Evolutionary conservation across 495 filamentous ascomycete species (phyloP), one percentile per base, ranked within the genome.

Genomic region (Neurospora tetrasperma): DNA sequence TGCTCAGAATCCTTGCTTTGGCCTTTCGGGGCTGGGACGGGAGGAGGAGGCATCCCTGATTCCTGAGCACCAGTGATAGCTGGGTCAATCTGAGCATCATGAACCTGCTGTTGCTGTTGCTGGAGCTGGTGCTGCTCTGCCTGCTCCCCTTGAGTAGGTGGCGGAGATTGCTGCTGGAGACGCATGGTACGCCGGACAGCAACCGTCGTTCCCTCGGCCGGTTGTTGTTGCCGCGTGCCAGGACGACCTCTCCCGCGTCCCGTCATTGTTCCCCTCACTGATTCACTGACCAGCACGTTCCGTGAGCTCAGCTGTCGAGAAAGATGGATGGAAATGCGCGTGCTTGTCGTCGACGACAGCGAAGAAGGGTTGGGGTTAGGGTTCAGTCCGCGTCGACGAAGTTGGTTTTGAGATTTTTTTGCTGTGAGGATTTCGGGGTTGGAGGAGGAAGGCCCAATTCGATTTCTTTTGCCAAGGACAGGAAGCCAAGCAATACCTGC

Each of bases 281-380:
- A 31, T 35, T 66, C 31, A 35, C 54, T 38, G 54, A 66, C 27
- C 54, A 66, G 54, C 54, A 66, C 54, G 54, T 35, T 66, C 18
- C 54, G 54, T 66, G 54, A 66, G 27, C 54, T 66, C 54, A 66
- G 14, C 27, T 35, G 40, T 54, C 18, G 35, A 70, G 9, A 42
- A 72, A 70, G 68, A 66, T n/a, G 10, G 38, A 41, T 48, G 42
- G 27, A 69, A 5, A 62, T 20, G 48, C 69, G 54, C 31, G 14
- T n/a, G 3, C 20, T 66, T 66, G 54, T 66, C 54, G 54, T 66
- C 54, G 27, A 66, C 27, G 27, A 62, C 41, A 54, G 48, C 43
- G 42, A 69, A 76, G 71, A 78, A 79, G 79, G 79, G 79, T 80
- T 80, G 66, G 79, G 79, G 79, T 80, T 80, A 79, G 79, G 78